Conservation (phyloP, 208 protist species). For the Trypanosomatidae sp. region DNA sequence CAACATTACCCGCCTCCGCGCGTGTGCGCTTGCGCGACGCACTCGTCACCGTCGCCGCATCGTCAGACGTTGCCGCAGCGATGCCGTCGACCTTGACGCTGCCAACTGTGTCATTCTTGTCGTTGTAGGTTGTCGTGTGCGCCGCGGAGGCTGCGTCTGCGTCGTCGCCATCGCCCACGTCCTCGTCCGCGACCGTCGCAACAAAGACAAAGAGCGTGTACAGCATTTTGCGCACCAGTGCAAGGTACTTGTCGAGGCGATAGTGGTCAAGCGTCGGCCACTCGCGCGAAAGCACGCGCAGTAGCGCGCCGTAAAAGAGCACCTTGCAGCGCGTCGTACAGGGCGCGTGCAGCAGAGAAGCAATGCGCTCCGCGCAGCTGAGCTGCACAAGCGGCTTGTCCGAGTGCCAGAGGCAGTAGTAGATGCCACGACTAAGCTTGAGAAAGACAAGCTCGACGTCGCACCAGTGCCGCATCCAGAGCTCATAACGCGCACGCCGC, state of each 20-base stretch:
- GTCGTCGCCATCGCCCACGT: background rate
- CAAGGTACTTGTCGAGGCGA: slow-evolving; percentile 86
- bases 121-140: too few relatives aligned
- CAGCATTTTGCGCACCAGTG: slow-evolving; percentile 67
- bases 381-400: slow-evolving; percentile 88
- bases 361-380: slow-evolving; percentile 64
- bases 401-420: slow-evolving; percentile 87
- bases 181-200: slow-evolving; percentile 7
- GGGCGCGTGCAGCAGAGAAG: slow-evolving; percentile 32
- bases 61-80: too few relatives aligned
- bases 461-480: slow-evolving; percentile 51
- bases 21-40: too few relatives aligned
- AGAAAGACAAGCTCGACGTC: slow-evolving; percentile 71
- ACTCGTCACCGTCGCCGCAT: too few relatives aligned
- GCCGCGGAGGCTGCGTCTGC: slow-evolving; percentile 3
- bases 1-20: too few relatives aligned
- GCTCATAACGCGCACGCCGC: slow-evolving; percentile 29
- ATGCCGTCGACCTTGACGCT: too few relatives aligned
- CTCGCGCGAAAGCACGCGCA: slow-evolving; percentile 72
- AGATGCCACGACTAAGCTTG: slow-evolving; percentile 76
- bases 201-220: slow-evolving; percentile 30
- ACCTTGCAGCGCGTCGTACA: slow-evolving; percentile 27
- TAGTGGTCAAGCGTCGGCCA: slow-evolving; percentile 85
- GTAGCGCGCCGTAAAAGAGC: slow-evolving; percentile 56
- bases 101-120: background rate